These are phyloP conservation scores for Flaveria linearis DNA, from an alignment of 129 eudicot species.

Conservation along the genomic window DNA sequence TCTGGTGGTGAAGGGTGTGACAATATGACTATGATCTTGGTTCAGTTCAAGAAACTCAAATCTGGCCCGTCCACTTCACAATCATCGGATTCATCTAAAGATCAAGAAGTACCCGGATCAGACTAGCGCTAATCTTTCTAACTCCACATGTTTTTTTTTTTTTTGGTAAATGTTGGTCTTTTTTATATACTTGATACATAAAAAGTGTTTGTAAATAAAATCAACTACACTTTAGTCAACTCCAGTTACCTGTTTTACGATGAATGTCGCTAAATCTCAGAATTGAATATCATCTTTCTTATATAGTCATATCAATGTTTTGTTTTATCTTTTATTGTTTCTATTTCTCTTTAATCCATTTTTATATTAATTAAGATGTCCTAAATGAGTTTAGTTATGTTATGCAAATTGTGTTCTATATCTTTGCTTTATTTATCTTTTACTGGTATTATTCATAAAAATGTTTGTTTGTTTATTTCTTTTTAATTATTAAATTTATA, in stretches of 20 bases:
- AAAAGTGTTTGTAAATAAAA: background rate
- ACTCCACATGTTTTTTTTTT: conserved; percentile 20
- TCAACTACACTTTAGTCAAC: background rate
- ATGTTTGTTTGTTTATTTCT: no score
- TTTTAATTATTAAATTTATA: no score
- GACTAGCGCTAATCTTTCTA: conserved; percentile 15
- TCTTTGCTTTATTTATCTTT: background rate
- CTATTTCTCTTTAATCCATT: background rate
- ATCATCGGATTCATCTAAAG: conserved; percentile 29
- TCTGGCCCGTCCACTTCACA: conserved; percentile 43
- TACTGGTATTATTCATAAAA: background rate
- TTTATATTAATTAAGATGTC: background rate
- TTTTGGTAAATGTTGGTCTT: conserved; percentile 27
- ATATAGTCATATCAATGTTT: no score
- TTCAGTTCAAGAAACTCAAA: conserved; percentile 64
- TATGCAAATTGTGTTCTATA: background rate
- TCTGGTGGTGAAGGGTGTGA: conserved; percentile 89
- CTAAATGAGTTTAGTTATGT: background rate
- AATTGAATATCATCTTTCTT: background rate
- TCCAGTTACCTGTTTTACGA: background rate
- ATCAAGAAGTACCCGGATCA: conserved; percentile 37
- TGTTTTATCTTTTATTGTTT: background rate
- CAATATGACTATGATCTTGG: conserved; percentile 93
- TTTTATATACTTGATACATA: background rate
- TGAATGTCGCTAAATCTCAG: background rate